phyloP scores from a whole-genome alignment of 2,329 filamentous ascomycete genomes.

The Colletotrichum limetticola region DNA sequence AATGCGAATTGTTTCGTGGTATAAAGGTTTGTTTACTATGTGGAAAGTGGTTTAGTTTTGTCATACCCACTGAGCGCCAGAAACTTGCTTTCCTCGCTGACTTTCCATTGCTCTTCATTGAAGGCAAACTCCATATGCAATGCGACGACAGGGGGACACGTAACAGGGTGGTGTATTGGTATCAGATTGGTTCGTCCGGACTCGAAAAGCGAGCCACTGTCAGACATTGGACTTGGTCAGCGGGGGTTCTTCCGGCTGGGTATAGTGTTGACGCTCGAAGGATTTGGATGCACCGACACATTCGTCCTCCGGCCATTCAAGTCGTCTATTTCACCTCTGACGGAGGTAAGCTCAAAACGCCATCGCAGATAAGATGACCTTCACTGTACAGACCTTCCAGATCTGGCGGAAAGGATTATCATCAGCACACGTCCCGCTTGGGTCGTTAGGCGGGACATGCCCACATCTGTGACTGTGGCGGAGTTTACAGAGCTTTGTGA shows the following conservation, averaged over 20 bases:
- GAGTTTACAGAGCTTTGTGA: too few relatives aligned
- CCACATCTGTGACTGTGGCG: background rate
- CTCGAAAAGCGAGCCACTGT: background rate
- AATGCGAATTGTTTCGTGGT: background rate
- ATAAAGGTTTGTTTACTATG: background rate
- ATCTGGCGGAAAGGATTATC: conserved; percentile 10
- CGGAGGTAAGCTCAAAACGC: background rate
- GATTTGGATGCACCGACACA: background rate
- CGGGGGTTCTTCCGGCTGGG: background rate
- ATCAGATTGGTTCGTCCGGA: background rate
- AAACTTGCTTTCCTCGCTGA: background rate
- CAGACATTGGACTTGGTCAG: background rate
- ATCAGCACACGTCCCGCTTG: too few relatives aligned
- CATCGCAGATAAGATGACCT: conserved; percentile 2
- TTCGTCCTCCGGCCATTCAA: background rate
- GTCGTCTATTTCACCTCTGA: background rate
- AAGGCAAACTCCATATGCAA: background rate
- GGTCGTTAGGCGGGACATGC: too few relatives aligned
- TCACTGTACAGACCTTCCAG: conserved; percentile 18
- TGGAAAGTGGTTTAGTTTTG: background rate
- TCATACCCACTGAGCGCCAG: background rate
- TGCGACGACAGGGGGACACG: background rate
- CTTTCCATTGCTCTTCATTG: background rate
- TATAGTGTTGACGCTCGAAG: background rate
- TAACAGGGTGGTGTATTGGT: background rate